A percentile compares a stretch with the other conserved stretches of the same genome.
Evolutionary conservation across 1,139 yeast species (phyloP).

Genomic region (Diutina siamensis): DNA sequence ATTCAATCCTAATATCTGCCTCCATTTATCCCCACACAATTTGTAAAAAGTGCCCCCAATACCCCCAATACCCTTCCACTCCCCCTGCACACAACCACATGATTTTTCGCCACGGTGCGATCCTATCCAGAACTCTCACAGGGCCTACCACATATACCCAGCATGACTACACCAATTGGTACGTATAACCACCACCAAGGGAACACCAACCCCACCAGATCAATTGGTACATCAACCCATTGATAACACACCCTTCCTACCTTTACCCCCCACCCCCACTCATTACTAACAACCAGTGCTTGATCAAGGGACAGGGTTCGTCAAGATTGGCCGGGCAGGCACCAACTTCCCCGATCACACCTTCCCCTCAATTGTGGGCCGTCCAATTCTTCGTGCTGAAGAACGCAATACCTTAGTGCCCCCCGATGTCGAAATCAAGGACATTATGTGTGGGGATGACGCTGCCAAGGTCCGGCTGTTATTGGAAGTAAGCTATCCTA

Average conservation of each 20-base stretch:
- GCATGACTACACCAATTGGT: constrained; percentile 5
- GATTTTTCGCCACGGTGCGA: constrained; percentile 5
- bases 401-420: constrained; percentile 54
- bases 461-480: constrained; percentile 87
- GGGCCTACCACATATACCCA: not conserved
- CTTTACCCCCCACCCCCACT: too few species aligned
- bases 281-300: constrained; percentile 47
- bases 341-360: constrained; percentile 96
- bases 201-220: not conserved
- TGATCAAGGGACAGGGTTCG: constrained; percentile 99
- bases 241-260: too few species aligned
- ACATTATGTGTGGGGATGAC: constrained; percentile 96
- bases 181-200: not conserved
- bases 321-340: constrained; percentile 91
- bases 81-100: too few species aligned
- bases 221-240: not conserved
- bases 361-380: constrained; percentile 96
- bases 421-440: constrained; percentile 63
- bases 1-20: too few species aligned
- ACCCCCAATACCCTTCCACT: too few species aligned
- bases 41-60: too few species aligned
- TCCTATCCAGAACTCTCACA: not conserved
- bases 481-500: constrained; percentile 86
- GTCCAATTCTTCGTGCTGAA: constrained; percentile 95
- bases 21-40: too few species aligned